Evolutionary conservation across 371 early-diverging fungal genomes (phyloP), one percentile per base, ranked within the genome.

Genomic region (Mucor sp.): DNA sequence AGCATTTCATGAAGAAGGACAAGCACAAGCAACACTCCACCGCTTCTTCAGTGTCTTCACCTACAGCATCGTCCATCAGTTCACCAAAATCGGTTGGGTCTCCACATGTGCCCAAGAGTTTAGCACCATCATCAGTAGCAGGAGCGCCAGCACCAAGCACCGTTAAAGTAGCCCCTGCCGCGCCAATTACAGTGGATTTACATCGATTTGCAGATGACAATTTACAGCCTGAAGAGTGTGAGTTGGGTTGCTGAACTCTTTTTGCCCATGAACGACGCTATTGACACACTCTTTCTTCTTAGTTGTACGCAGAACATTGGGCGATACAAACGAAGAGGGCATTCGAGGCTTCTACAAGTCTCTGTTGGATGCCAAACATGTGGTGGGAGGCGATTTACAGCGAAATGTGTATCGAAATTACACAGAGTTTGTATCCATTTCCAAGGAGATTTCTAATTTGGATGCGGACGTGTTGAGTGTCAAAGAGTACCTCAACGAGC

Each of bases 371-470:
- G 90, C 96, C 15, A 91, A 92, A 67, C 90, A 91, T 33, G 78
- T 86, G 7, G 94, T 94, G 9, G 93, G 95, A 14, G 85, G 80
- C 17, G 94, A 93, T 69, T 76, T 97, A 37, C 96, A 96, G 50
- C 86, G 91, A 60, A 95, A 95, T 71, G 95, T 98, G 47, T 95
- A 92, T 78, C 89, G 89, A 68, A 97, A 97, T 81, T 97, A 98
- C 75, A 89, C 88, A 47, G 95, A 96, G 71, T 98, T 98, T 77
- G 95, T 98, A 25, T 88, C 88, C 28, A 96, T 98, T 58, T 94
- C 96, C 19, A 95, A 97, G 73, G 98, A 98, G 75, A 94, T 98
- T 33, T 89, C 93, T 43, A 93, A 86, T 63, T 69, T 85, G 71
- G 93, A 93, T 74, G 84, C 87, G 15, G 93, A 93, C 69, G 89